Base-by-base conservation (phyloP, 1,139 yeast genomes). In the Nematodospora anomalae region DNA sequence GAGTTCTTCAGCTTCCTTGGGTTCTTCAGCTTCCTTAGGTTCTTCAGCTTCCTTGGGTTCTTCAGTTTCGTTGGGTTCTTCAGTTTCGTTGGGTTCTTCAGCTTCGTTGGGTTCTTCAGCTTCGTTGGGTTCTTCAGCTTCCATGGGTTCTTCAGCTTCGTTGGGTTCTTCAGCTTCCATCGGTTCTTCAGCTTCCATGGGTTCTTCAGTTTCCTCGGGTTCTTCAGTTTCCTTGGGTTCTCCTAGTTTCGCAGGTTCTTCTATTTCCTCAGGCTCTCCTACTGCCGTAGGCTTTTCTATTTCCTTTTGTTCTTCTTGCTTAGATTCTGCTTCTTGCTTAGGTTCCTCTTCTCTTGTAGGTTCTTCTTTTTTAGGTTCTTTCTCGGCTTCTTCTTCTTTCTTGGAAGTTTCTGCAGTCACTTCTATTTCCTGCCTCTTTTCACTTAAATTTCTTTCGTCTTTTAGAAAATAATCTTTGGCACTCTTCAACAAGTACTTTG, bases 401-500 rank as follows among this genome's bases (percentile, higher is more conserved):
- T 26, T 14, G 20, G 26, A 7, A 7, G 20, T 14, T 25, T 18
- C 33, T 12, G 2, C 32, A 14, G 35, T 36, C n/a, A 32, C 37
- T 20, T 34, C 24, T 30, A 6, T 11, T 38, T 37, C 39, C 23
- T 33, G 37, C 24, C 28, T 31, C 20, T 14, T 24, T 22, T 26
- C 32, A 27, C 28, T 31, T 23, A 38, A 30, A 20, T 40, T 41
- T 6, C 15, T 26, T 30, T 36, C 35, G 9, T 26, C 35, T 26
- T 36, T 36, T 18, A 36, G 43, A 22, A 47, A 42, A 37, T 62
- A 47, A 28, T 59, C 67, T 37, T 60, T 60, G 16, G 65, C 53
- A 37, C 57, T 51, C 31, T 54, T 57, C 16, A 60, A 41, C 37
- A 67, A 49, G 26, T 49, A 45, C 26, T 50, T 47, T 2, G 61